Evolutionary conservation across 2,329 filamentous ascomycete species (phyloP), one percentile per base, ranked within the genome.

Genomic region (Fusarium anguioides): DNA sequence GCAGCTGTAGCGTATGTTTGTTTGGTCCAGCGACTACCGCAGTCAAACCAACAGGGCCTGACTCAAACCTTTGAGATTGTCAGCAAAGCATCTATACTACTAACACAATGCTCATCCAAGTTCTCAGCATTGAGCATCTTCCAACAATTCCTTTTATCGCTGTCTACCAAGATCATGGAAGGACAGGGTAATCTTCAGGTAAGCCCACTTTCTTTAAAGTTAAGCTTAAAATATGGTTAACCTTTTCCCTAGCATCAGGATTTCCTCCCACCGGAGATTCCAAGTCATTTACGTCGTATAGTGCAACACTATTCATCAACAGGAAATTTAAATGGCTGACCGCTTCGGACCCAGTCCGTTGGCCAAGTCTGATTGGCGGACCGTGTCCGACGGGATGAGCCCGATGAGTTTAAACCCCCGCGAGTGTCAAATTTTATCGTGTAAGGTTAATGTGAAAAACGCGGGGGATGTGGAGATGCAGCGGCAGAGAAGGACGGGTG

Each of bases 401-500:
- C 61, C 61, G 62, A 64, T 42, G 27, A 27, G 40, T 26, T n/a
- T n/a, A n/a, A 27, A 9, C 26, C 17, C 58, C 33, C 46, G 20
- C 60, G 18, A 41, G 6, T 6, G 18, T 4, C 8, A 6, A 18
- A 49, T 33, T 51, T 35, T 21, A 58, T 17, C 15, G 33, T 47
- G 8, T 2, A 37, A 57, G 29, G 29, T 60, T 39, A 44, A 39
- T 24, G n/a, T 8, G 14, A 23, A 5, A 55, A 66, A 56, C 60
- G 62, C 40, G 61, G 61, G n/a, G 61, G 55, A 64, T 44, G 61
- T 39, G 60, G 60, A 56, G 60, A 12, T 33, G 20, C n/a, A n/a
- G 11, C 40, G 57, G 39, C 20, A 50, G 20, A 6, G 9, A 26
- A n/a, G 2, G 6, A 37, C 47, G 47, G 54, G 44, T 45, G 18